A percentile compares a stretch with the other conserved stretches of the same genome.
Evolutionary conservation across 306 rosid species (phyloP).

Genomic region (Castanea sativa): DNA sequence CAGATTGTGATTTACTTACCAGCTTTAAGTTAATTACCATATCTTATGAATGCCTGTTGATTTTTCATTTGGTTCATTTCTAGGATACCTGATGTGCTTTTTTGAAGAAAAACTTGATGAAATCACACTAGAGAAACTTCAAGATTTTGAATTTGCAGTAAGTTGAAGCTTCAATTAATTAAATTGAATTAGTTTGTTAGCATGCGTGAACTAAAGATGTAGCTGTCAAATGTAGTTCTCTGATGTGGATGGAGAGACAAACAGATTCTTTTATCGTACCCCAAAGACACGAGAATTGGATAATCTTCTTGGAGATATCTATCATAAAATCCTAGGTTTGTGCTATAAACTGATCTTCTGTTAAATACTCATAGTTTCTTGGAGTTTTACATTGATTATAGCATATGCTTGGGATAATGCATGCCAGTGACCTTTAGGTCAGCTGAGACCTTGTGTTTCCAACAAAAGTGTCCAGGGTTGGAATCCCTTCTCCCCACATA

Average conservation of each 20-base stretch:
- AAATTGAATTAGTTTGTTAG: neutral
- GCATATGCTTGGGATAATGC: neutral
- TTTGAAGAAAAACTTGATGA: slow-evolving; percentile 78
- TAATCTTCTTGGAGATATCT: slow-evolving; percentile 81
- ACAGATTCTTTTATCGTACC: slow-evolving; percentile 75
- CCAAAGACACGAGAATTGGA: slow-evolving; percentile 92
- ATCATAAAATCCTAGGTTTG: slow-evolving; percentile 91
- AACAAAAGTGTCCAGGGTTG: too few species aligned
- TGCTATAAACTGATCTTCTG: neutral
- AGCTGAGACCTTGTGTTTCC: too few species aligned
- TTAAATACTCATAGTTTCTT: neutral
- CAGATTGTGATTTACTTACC: neutral
- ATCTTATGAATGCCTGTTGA: slow-evolving; percentile 7
- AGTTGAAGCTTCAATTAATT: slow-evolving; percentile 35
- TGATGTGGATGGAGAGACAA: slow-evolving; percentile 84
- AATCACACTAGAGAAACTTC: slow-evolving; percentile 55
- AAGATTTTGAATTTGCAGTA: slow-evolving; percentile 78
- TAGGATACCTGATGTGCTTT: slow-evolving; percentile 91
- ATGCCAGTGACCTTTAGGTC: neutral
- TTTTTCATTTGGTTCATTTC: slow-evolving; percentile 23
- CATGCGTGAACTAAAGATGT: slow-evolving; percentile 19
- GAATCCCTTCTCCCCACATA: too few species aligned
- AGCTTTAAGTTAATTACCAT: neutral
- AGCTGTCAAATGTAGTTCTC: slow-evolving; percentile 59
- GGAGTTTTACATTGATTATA: neutral